Conservation (phyloP, 306 rosid genomes). For the Cicer pinnatifidum region DNA sequence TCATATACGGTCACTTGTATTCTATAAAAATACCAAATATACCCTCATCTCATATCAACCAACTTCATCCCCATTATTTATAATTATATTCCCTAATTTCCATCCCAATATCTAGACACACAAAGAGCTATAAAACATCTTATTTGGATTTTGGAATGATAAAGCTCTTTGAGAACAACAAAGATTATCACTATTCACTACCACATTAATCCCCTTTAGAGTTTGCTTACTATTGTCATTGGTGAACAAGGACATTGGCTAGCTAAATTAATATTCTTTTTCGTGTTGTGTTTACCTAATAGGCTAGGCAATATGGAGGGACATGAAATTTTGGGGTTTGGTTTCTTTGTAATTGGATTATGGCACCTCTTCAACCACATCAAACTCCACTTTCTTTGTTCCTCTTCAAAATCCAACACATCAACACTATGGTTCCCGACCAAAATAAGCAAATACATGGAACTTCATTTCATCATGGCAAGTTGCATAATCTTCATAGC, state of each 20-base stretch:
- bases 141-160: neutral
- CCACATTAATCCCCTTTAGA: neutral
- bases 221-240: slow-evolving; percentile 16
- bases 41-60: neutral
- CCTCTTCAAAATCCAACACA: slow-evolving; percentile 49
- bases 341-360: slow-evolving; percentile 67
- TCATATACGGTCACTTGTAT: neutral
- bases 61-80: neutral
- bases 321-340: slow-evolving; percentile 70
- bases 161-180: neutral
- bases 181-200: neutral
- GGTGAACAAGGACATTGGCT: neutral
- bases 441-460: slow-evolving; percentile 57
- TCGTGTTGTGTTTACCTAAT: neutral
- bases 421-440: slow-evolving; percentile 72
- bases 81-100: neutral
- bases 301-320: slow-evolving; percentile 55
- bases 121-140: neutral
- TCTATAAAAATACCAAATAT: neutral
- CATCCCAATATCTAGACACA: neutral
- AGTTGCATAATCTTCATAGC: slow-evolving; percentile 59
- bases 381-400: slow-evolving; percentile 54
- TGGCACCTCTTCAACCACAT: slow-evolving; percentile 86
- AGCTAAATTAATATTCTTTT: neutral
- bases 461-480: slow-evolving; percentile 64